Evolutionary conservation across 1,284 basidiomycete species (phyloP), one percentile per base, ranked within the genome.

Genomic region (Prillingera fragicola): DNA sequence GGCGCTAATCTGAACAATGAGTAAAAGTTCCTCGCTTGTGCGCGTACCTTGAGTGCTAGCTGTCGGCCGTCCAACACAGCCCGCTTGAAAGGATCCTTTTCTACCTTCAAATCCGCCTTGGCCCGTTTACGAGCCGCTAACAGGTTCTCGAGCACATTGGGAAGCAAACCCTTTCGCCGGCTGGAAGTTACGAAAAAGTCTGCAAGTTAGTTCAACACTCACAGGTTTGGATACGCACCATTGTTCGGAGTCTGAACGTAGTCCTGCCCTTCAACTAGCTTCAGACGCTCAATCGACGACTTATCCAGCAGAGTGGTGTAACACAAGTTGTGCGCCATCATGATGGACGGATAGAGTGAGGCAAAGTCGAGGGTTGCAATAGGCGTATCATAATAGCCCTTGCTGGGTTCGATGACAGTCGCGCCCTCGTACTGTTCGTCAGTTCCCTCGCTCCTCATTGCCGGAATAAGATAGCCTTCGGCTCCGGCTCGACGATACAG

Each of bases 291-390:
- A 15, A 91, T 83, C 0, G 83, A 85, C 4, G 54, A 44, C 62
- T 82, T 85, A 54, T 94, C 85, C 18, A 94, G 68, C 13, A 95
- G 74, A 0, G 92, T 94, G 0, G 92, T 95, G 62, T 96, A 97
- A 68, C 91, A 96, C 2, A 97, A 74, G 63, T 96, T 97, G 67
- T 97, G 92, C 1, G 91, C 92, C 90, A 95, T 95, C 91, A 97
- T 97, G 72, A 97, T 96, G 0, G 92, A 96, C 1, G 91, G 91
- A 68, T 97, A 97, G 54, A 97, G 77, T 1, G 90, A 95, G 45
- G 87, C 90, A 73, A 97, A 97, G 78, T 97, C 91, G 32, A 97
- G 79, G 0, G 91, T 96, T 5, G 92, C 89, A 59, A 97, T 95
- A 1, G 91, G 91, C 0, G 83, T 80, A 62, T 94, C 88, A 65